These are phyloP conservation scores for Venturia oleaginea DNA, from an alignment of 2,329 filamentous ascomycete species.

Conservation along the genomic window DNA sequence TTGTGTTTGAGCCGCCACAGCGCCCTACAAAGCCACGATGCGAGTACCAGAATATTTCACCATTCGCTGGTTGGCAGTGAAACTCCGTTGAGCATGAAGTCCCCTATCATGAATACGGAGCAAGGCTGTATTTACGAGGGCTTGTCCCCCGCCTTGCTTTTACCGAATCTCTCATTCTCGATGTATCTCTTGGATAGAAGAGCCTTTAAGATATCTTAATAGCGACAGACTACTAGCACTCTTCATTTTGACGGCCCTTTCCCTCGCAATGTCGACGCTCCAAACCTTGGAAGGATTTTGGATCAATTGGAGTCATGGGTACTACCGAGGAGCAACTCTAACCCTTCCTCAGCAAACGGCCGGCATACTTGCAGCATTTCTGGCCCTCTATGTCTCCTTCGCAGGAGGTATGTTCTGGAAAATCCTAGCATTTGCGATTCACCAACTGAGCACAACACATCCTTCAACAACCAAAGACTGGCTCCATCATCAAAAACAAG, in stretches of 20 bases:
- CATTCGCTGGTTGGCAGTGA: neutral
- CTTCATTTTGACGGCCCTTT: no score
- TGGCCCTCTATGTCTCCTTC: neutral
- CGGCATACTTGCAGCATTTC: neutral
- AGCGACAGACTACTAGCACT: no score
- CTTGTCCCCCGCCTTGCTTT: neutral
- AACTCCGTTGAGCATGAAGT: neutral
- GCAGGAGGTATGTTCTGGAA: neutral
- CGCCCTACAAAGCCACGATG: neutral
- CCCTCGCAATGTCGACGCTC: neutral
- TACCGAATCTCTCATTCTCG: neutral
- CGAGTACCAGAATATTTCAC: neutral
- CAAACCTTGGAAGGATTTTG: neutral
- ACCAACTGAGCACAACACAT: neutral
- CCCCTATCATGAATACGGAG: neutral
- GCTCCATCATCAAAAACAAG: neutral
- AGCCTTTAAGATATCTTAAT: no score
- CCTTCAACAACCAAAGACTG: neutral
- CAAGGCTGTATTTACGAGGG: neutral
- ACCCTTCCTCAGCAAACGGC: neutral
- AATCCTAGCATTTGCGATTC: neutral
- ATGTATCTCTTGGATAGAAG: neutral
- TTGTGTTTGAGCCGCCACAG: neutral
- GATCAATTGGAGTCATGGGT: neutral
- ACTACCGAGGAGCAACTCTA: neutral